A percentile compares a stretch with the other conserved stretches of the same genome.
phyloP scores from a whole-genome alignment of 2,329 filamentous ascomycete species.

The Calonectria pteridis region DNA sequence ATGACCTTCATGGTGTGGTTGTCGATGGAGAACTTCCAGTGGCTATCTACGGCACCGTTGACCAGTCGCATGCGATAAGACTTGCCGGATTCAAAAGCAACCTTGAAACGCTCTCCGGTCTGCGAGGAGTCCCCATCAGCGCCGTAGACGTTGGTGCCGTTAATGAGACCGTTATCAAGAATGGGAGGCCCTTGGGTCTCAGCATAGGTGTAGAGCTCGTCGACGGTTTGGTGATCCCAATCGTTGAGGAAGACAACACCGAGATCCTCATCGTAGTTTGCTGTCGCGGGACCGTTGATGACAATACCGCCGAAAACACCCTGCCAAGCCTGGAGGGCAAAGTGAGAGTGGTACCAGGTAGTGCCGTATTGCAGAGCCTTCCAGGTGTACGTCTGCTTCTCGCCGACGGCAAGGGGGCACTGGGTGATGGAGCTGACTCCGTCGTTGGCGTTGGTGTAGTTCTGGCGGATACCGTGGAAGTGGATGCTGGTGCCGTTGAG shows the following conservation, averaged over 20 bases:
- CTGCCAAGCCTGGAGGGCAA: slow-evolving; percentile 61
- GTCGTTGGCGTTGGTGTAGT: slow-evolving; percentile 66
- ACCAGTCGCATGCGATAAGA: slow-evolving; percentile 62
- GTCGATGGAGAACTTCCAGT: slow-evolving; percentile 64
- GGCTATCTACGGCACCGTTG: slow-evolving; percentile 59
- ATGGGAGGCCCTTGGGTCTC: slow-evolving; percentile 49
- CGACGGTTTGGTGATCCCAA: slow-evolving; percentile 64
- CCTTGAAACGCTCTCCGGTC: slow-evolving; percentile 50
- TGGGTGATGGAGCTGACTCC: slow-evolving; percentile 65
- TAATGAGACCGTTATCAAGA: slow-evolving; percentile 60
- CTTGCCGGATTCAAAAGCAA: slow-evolving; percentile 56
- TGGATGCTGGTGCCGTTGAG: slow-evolving; percentile 72
- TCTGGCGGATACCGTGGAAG: slow-evolving; percentile 72
- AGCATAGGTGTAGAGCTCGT: slow-evolving; percentile 50
- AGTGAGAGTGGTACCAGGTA: slow-evolving; percentile 73
- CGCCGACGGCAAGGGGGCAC: slow-evolving; percentile 64
- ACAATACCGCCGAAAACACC: slow-evolving; percentile 72
- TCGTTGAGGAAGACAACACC: slow-evolving; percentile 70
- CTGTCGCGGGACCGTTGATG: slow-evolving; percentile 70
- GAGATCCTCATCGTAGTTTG: slow-evolving; percentile 73
- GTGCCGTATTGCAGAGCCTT: slow-evolving; percentile 67
- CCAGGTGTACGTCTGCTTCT: slow-evolving; percentile 68
- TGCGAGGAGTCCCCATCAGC: slow-evolving; percentile 43
- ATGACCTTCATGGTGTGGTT: slow-evolving; percentile 70
- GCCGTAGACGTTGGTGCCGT: slow-evolving; percentile 56